Base-by-base conservation (phyloP, 2,329 filamentous ascomycete species). In the Phialemoniopsis sp. region DNA sequence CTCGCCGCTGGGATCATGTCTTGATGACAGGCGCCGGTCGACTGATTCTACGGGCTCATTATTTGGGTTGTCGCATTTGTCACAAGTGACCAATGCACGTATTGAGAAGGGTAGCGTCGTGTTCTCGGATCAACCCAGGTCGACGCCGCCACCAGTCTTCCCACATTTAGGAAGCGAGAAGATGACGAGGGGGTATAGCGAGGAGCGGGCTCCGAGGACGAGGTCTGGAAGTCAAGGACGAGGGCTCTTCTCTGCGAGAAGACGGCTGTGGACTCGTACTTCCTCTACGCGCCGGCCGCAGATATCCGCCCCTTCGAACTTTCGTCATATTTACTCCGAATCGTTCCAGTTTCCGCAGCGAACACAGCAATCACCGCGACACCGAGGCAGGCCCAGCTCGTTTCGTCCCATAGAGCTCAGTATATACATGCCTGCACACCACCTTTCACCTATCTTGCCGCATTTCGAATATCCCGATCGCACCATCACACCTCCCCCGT, bases 271-370 rank as follows among this genome's bases (percentile, higher is more conserved):
- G 49, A 62, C 67, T 43, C 39, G 38, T 28, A 35, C 42, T 13
- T 59, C 64, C 38, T 60, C 66, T 32, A 61, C 70, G 52, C 74
- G 70, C 58, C 66, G 73, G 57, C 72, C 72, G 54, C 64, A 66
- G 43, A 82, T 83, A 50, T 80, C 78, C 32, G 66, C 66, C 15
- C 79, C 79, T 4, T 70, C 70, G 35, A 66, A 82, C 55, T 83
- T 83, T 51, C 73, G 72, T 34, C 79, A 82, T 60, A 49, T 82
- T 36, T 61, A 72, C 39, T 73, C 71, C 14, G 66, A 64, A 34
- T 60, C 67, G n/a, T 63, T 63, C 41, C 63, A 66, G 35, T 60
- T 64, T 37, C 55, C 60, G 32, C 34, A 37, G 28, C 60, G 37
- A 49, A 38, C 42, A 7, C 47, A 57, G 34, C 55, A 40, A 26